phyloP scores from a whole-genome alignment of 768 basidiomycete species.

The Pleurotus tuoliensis region DNA sequence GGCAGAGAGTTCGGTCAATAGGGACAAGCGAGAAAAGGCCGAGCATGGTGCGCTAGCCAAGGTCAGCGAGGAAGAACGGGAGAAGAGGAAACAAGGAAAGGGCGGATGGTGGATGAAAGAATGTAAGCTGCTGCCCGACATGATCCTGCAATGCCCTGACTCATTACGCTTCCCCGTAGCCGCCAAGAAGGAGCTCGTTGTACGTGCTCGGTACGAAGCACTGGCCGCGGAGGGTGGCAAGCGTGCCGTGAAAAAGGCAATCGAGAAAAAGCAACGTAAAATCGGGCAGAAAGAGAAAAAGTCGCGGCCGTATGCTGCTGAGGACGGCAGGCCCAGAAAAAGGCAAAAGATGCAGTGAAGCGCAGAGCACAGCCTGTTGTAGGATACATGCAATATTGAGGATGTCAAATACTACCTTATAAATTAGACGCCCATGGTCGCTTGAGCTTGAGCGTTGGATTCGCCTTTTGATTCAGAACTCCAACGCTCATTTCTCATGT shows the following conservation, averaged over 20 bases:
- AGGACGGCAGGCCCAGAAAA: slow-evolving; percentile 14
- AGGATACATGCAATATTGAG: not conserved
- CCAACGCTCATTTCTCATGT: not conserved
- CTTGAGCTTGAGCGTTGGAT: not conserved
- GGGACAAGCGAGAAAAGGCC: slow-evolving; percentile 63
- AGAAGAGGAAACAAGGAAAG: slow-evolving; percentile 75
- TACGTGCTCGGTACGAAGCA: slow-evolving; percentile 76
- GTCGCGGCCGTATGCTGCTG: slow-evolving; percentile 57
- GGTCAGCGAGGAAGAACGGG: slow-evolving; percentile 53
- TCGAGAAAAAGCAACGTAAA: slow-evolving; percentile 89
- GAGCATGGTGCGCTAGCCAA: slow-evolving; percentile 63
- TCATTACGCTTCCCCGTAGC: slow-evolving; percentile 37
- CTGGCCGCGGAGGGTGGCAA: slow-evolving; percentile 75
- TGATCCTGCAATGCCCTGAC: slow-evolving; percentile 6
- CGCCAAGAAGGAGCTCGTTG: slow-evolving; percentile 71
- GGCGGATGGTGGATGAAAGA: slow-evolving; percentile 83
- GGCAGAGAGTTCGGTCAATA: slow-evolving; percentile 73
- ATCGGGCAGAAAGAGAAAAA: slow-evolving; percentile 86
- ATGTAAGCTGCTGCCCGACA: slow-evolving; percentile 40
- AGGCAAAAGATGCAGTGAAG: slow-evolving; percentile 13
- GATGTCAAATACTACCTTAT: not conserved
- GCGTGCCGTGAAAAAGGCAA: slow-evolving; percentile 78
- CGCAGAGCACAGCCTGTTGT: not conserved
- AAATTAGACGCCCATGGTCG: not conserved
- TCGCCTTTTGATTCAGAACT: not conserved